Evolutionary conservation across 495 filamentous ascomycete species (phyloP), one percentile per base, ranked within the genome.

Genomic region (Zalerion maritima): DNA sequence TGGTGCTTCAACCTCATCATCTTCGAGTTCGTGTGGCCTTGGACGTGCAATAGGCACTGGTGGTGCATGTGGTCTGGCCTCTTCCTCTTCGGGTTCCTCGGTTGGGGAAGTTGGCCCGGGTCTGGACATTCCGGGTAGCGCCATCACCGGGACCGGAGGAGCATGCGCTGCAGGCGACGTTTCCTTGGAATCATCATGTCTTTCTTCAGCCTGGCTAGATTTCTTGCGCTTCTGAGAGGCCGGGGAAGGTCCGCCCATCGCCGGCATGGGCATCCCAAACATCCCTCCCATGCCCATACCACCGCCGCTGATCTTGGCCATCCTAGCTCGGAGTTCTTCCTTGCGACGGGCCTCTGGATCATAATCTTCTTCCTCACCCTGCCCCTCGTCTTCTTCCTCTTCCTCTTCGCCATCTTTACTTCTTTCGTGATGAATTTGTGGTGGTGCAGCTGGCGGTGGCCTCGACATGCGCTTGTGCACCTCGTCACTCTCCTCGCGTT

Each of bases 261-360:
- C 46, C 31, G 42, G 52, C 46, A 58, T 52, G 6, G 69, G 43
- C 52, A 89, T 73, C 7, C 82, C 82, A 52, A 93, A 89, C 69
- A 94, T 86, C 26, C 87, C 85, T 50, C 82, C 75, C 77, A 94
- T 86, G 10, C 86, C 85, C 84, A 94, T 94, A 10, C 89, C 89
- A n/a, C n/a, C n/a, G 36, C 91, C 89, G 38, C 84, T 89, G 81
- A 97, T 91, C 55, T 91, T 94, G 14, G 86, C 87, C 82, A 97
- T 96, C 37, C 89, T 73, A 29, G 85, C 84, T 23, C 91, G 73
- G 30, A 97, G 60, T 42, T 92, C 89, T 57, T 92, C 73, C 50
- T 77, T 77, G 35, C 87, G 78, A 35, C 71, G 77, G 20, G 83
- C 60, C 49, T 97, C 89, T 0, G 84, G 84, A 36, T 97, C 89